phyloP scores from a whole-genome alignment of 192 early-diverging fungal species.

The Haplosporangium gracile region DNA sequence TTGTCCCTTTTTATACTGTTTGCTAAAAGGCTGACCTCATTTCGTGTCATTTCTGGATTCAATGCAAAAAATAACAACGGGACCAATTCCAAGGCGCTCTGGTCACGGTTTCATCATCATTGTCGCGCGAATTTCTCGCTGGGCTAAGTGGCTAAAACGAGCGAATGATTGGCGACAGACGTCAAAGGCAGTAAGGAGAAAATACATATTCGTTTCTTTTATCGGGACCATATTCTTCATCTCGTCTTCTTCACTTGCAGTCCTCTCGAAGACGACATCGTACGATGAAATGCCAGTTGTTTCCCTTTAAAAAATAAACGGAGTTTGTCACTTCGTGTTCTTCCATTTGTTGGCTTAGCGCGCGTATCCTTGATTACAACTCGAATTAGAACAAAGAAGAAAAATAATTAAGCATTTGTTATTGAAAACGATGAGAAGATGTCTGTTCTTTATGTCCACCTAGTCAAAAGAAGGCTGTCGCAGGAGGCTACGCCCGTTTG shows the following conservation, averaged over 20 bases:
- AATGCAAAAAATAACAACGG: background rate
- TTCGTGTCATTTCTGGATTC: background rate
- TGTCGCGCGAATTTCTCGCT: background rate
- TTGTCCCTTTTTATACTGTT: background rate
- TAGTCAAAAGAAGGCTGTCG: no score
- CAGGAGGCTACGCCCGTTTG: no score
- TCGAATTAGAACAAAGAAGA: no score
- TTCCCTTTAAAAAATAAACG: no score
- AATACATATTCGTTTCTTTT: background rate
- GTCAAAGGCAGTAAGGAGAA: background rate
- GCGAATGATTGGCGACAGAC: background rate
- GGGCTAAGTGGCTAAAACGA: background rate
- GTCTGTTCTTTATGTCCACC: no score
- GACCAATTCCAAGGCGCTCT: background rate
- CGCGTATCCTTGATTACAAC: background rate
- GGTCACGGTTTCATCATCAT: slow-evolving; percentile 9
- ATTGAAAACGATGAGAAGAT: no score
- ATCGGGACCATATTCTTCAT: no score
- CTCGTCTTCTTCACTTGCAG: no score
- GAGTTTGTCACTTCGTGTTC: background rate
- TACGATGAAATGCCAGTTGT: background rate
- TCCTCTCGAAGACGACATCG: background rate
- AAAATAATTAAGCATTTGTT: no score
- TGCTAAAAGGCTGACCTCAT: background rate
- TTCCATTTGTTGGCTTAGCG: background rate